Evolutionary conservation across 805 yeast species (phyloP), one percentile per base, ranked within the genome.

Genomic region (Starmerella kuoi): DNA sequence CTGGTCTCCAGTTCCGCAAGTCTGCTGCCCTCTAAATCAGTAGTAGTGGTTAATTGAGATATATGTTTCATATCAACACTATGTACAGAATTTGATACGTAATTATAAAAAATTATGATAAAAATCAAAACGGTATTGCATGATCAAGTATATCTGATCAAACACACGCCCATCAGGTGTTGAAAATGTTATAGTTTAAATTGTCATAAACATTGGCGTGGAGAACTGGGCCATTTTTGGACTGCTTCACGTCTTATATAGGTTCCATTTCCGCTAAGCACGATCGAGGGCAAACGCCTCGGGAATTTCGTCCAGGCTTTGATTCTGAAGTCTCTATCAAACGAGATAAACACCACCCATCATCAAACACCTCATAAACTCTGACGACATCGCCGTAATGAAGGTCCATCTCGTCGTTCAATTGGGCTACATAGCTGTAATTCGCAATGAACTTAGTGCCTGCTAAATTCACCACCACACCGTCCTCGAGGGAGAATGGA

Each of bases 271-370:
- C 28, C 14, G 39, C 43, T 2, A 51, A 38, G 33, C 51, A 46
- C 3, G 49, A 40, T 24, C 26, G 28, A 22, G 55, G 55, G 34
- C 54, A 52, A 9, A 50, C 47, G 15, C 55, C 55, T 4, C 41
- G 33, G 14, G 9, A n/a, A 24, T 38, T 31, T 8, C 38, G 45
- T 23, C 34, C 35, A 12, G 21, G n/a, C 4, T 5, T 14, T 1
- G 34, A 35, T 19, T n/a, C 21, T 7, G 20, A 26, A 6, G 38
- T 28, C 14, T 30, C 26, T 14, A 40, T 46, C 6, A 42, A 37
- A 12, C 44, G 40, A 28, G 59, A 94, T 34, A 79, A 78, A 88
- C 96, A 87, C 96, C 96, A 87, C 44, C 88, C 95, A 60, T 87
- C 96, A 38, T 79, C 87, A 11, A 94, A 84, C 55, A 74, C 76